These are phyloP conservation scores for Hanseniaspora sp. DNA, from an alignment of 1,139 yeast species.

Conservation along the genomic window DNA sequence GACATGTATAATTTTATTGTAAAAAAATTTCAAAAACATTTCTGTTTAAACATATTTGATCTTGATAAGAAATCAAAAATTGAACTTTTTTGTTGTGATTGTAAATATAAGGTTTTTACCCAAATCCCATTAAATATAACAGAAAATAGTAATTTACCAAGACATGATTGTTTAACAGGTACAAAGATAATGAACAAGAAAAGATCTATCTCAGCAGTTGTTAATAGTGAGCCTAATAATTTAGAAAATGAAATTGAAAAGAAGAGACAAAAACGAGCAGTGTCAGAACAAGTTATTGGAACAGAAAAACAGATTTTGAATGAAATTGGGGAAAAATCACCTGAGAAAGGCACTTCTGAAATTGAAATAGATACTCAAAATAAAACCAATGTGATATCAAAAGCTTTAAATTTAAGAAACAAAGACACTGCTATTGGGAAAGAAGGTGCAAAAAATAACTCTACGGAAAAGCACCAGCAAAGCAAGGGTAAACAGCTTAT, in stretches of 20 bases:
- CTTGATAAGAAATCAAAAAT: slow-evolving; percentile 1
- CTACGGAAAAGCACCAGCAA: not conserved
- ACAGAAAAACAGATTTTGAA: not conserved
- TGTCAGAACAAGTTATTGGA: not conserved
- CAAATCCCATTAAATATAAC: not conserved
- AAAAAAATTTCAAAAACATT: not conserved
- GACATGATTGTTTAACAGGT: slow-evolving; percentile 9
- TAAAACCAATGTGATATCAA: too few relatives aligned
- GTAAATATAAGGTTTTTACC: not conserved
- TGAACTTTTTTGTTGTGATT: slow-evolving; percentile 2
- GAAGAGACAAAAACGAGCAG: not conserved
- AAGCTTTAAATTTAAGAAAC: not conserved
- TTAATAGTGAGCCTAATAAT: not conserved
- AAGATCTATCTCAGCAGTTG: slow-evolving; percentile 5
- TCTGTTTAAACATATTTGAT: slow-evolving; percentile 5
- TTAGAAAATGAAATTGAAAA: not conserved
- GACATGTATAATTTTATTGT: not conserved
- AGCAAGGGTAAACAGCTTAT: not conserved
- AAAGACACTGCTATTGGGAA: not conserved
- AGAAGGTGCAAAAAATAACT: not conserved
- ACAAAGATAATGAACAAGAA: not conserved
- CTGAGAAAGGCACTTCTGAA: not conserved
- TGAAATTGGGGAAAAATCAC: not conserved
- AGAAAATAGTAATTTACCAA: not conserved
- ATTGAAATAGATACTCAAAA: not conserved